Base-by-base conservation (phyloP, 139 green algal species). In the Spirogloea muscicola region DNA sequence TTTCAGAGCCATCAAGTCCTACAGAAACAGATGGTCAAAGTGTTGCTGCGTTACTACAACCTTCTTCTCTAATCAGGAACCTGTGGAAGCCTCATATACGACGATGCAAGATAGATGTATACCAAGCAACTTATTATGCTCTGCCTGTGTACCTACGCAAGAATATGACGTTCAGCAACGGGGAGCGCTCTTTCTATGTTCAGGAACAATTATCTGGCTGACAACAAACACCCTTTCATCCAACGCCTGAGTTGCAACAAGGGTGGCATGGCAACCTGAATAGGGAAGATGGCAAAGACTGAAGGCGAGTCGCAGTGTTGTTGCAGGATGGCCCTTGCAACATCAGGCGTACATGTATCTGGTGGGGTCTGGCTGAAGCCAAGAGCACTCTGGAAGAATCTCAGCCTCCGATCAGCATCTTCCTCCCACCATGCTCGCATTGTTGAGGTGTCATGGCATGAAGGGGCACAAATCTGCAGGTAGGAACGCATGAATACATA, bases 361-460 rank as follows among this genome's bases (percentile, higher is more conserved):
- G 58, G 72, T 34, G 62, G 62, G 10, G 51, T 27, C 10, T 9
- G 38, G 29, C 25, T 70, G 31, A 73, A 57, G 18, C 65, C 72
- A 1, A 85, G 71, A 33, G 69, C 58, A 3, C 34, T 49, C 2
- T 36, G 88, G 76, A 81, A 93, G 83, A 95, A 97, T 31, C 90
- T 85, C 72, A 91, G 76, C 1, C 86, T 67, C 21, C 89, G 79
- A 21, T 84, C 84, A 0, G 68, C 51, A 72, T 97, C 92, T 57
- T 89, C 86, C 83, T 98, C 87, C 41, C 68, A 94, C 91, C 94
- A 98, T 4, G 85, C 90, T 18, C 94, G 71, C 38, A 88, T 84
- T 3, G 93, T 93, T 27, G 79, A 85, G 33, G 92, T 92, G 82
- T 98, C 94, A 72, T 98, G 94, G 84, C 89, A 96, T 16, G 92